Base-by-base conservation (phyloP, 2,329 filamentous ascomycete genomes). In the Dactylellina cionopaga region DNA sequence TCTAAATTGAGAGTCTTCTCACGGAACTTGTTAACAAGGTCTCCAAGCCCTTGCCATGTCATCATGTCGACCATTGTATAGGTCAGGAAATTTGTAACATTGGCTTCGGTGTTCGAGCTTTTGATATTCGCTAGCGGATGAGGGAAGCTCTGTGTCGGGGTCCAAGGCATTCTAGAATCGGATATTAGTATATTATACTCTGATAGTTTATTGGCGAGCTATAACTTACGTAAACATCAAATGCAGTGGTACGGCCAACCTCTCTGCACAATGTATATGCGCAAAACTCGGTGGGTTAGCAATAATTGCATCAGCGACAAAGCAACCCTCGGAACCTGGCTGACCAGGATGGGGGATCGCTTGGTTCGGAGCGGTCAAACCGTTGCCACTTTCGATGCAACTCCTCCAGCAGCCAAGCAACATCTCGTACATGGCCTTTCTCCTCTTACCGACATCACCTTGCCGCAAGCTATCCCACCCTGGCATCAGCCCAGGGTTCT, bases 41-140 rank as follows among this genome's bases (percentile, higher is more conserved):
- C 93, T 35, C 93, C 93, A 2, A 96, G 82, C 0, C 92, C 92
- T 80, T 96, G 92, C 92, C 92, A 96, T 9, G 92, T 93, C 84
- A 96, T 88, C 86, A 96, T 91, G 76, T 96, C 92, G 1, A 96
- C 90, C 17, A 96, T 83, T 0, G 89, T 88, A 77, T 96, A 96
- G 0, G 90, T 91, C 64, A 96, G 84, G 77, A 91, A 94, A 76
- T 95, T 96, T 0, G 91, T 90, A 68, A 92, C 85, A n/a, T 86
- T 86, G 3, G 87, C 84, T 76, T 95, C 91, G 0, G 90, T 89
- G 76, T 92, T 92, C 0, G 89, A 87, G 1, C 87, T 88, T 74
- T 91, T 86, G 64, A 96, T 89, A 75, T 95, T 94, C 0, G 92
- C 92, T 22, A 96, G 83, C 0, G 92, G 92, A 77, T 96, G 92